Percentiles rank a stretch among this genome's conserved stretches.
These are phyloP conservation scores for Cairneyella variabilis DNA, from an alignment of 495 filamentous ascomycete genomes.

Conservation along the genomic window DNA sequence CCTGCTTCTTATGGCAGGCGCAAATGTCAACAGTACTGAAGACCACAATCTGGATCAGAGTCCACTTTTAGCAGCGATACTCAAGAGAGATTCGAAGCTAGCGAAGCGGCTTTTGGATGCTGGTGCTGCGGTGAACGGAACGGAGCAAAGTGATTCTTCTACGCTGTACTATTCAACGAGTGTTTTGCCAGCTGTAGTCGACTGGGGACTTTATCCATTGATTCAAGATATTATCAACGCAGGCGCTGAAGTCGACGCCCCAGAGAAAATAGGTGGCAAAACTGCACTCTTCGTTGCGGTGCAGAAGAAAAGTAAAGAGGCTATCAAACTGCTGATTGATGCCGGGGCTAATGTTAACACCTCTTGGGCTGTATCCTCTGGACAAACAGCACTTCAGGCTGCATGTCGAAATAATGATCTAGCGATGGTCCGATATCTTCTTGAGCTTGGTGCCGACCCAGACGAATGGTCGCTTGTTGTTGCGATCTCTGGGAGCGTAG, in stretches of 20 bases:
- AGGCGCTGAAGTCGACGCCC: slow-evolving; percentile 8
- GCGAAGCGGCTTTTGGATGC: slow-evolving; percentile 1
- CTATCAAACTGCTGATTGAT: slow-evolving; percentile 4
- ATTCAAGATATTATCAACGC: slow-evolving; percentile 11
- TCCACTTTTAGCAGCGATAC: slow-evolving; percentile 1
- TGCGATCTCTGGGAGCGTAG: slow-evolving; percentile 5
- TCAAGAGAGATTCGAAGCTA: slow-evolving; percentile 7
- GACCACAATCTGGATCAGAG: not conserved
- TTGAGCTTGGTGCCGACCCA: slow-evolving; percentile 13
- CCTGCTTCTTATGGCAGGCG: slow-evolving; percentile 6
- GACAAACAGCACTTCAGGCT: slow-evolving; percentile 6
- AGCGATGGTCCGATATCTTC: slow-evolving; percentile 3
- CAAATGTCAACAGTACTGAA: slow-evolving; percentile 8
- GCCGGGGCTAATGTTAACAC: slow-evolving; percentile 12
- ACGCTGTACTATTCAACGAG: too few relatives aligned
- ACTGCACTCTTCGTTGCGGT: slow-evolving; percentile 11
- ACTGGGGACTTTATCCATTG: slow-evolving; percentile 12
- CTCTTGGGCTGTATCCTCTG: not conserved
- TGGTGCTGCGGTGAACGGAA: slow-evolving; percentile 13
- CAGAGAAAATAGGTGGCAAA: slow-evolving; percentile 7
- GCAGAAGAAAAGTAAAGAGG: not conserved
- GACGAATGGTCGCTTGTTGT: slow-evolving; percentile 4
- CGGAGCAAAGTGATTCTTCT: too few relatives aligned
- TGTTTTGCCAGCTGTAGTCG: slow-evolving; percentile 7
- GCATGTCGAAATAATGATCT: slow-evolving; percentile 7